Evolutionary conservation across 2,329 filamentous ascomycete species (phyloP).

Genomic region (Orbilia brochopaga): DNA sequence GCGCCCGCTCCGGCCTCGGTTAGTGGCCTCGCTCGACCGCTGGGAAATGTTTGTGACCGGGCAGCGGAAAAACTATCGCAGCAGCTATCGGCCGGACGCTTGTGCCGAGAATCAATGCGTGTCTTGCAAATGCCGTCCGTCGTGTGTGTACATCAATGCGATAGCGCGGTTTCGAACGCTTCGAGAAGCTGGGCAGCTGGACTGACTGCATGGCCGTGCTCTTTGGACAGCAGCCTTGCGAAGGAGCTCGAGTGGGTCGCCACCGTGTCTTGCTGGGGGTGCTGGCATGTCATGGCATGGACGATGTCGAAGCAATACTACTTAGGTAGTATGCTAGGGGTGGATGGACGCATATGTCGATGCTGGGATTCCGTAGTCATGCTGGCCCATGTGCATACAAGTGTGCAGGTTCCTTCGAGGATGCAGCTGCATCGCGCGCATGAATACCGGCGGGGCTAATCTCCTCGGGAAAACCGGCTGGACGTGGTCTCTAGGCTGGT

Average conservation of each 20-base stretch:
- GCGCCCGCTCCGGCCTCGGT: neutral
- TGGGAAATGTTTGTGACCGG: neutral
- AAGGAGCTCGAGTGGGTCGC: conserved; percentile 28
- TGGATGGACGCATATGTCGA: conserved; percentile 1
- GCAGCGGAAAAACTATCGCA: neutral
- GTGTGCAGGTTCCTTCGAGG: neutral
- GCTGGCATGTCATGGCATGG: conserved; percentile 12
- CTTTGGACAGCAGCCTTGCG: conserved; percentile 15
- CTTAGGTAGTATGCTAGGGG: too few species aligned
- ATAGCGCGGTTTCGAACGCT: neutral
- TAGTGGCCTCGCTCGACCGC: conserved; percentile 2
- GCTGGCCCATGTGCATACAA: neutral
- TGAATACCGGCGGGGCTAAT: neutral
- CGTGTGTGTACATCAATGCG: neutral
- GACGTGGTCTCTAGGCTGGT: neutral
- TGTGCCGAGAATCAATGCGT: neutral
- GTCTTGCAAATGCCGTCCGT: neutral
- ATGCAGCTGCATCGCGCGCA: neutral
- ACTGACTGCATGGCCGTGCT: neutral
- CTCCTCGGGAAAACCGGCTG: neutral
- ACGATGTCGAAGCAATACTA: conserved; percentile 4
- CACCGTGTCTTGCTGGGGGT: conserved; percentile 35
- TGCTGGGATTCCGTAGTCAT: neutral
- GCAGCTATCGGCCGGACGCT: neutral
- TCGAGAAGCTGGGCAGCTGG: neutral